Evolutionary conservation across 768 basidiomycete genomes (phyloP).

Genomic region (Neoboletus magnificus): DNA sequence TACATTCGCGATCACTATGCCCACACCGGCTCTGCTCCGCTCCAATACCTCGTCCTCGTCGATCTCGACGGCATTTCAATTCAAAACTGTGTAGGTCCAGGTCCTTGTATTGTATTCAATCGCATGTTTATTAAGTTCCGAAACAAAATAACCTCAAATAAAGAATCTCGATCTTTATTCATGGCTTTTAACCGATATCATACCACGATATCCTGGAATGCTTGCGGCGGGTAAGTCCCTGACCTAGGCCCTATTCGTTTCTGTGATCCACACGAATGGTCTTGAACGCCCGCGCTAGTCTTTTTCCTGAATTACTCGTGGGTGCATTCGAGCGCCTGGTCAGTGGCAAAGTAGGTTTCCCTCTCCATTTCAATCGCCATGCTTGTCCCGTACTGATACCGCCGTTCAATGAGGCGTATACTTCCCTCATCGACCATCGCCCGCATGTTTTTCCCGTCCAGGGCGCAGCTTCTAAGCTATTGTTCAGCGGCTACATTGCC

Average conservation of each 20-base stretch:
- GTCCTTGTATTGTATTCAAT: slow-evolving; percentile 3
- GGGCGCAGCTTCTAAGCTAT: slow-evolving; percentile 50
- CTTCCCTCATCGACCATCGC: slow-evolving; percentile 58
- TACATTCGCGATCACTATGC: slow-evolving; percentile 39
- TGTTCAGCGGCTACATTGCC: slow-evolving; percentile 55
- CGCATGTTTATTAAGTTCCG: slow-evolving; percentile 1
- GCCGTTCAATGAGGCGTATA: slow-evolving; percentile 44
- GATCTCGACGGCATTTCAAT: slow-evolving; percentile 58
- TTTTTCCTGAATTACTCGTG: slow-evolving; percentile 75
- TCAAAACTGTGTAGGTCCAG: slow-evolving; percentile 50
- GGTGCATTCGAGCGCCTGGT: slow-evolving; percentile 69
- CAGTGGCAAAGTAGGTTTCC: slow-evolving; percentile 53
- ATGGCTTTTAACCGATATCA: slow-evolving; percentile 63
- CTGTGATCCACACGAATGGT: not conserved
- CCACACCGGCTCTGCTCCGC: slow-evolving; percentile 35
- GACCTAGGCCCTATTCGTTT: not conserved
- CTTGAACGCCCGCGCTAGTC: slow-evolving; percentile 37
- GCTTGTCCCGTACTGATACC: slow-evolving; percentile 3
- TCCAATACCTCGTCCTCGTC: slow-evolving; percentile 68
- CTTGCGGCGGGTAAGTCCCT: slow-evolving; percentile 56
- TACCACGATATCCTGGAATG: slow-evolving; percentile 74
- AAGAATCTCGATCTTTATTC: slow-evolving; percentile 60
- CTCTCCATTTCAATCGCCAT: slow-evolving; percentile 5
- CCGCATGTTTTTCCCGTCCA: slow-evolving; percentile 64
- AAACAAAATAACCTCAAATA: not conserved